phyloP scores from a whole-genome alignment of 305 asterid species.

The Caryopteris hybrid region DNA sequence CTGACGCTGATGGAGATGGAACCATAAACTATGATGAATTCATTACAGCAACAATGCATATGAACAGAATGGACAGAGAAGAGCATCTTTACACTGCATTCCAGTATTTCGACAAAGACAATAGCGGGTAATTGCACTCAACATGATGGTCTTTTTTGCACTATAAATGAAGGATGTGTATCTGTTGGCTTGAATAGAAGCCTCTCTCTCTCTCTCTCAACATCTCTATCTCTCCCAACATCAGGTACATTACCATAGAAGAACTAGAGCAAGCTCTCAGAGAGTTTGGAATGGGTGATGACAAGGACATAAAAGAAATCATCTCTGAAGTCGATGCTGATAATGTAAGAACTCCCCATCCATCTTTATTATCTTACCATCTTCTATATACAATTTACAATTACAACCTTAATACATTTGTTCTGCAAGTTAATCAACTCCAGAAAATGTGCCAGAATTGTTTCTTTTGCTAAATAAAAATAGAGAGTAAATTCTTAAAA shows the following conservation, averaged over 20 bases:
- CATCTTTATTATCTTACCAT: too few species aligned
- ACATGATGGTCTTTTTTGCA: too few species aligned
- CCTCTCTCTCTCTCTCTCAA: too few species aligned
- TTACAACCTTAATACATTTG: too few species aligned
- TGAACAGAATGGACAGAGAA: conserved; percentile 98
- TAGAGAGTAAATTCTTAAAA: too few species aligned
- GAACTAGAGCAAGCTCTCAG: conserved; percentile 94
- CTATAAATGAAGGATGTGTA: too few species aligned
- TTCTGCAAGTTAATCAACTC: too few species aligned
- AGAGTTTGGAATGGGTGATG: conserved; percentile 86
- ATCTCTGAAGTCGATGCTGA: conserved; percentile 80
- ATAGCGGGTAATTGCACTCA: conserved; percentile 61
- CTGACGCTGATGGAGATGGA: conserved; percentile 98
- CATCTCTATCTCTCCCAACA: conserved; percentile 11
- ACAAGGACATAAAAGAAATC: conserved; percentile 73
- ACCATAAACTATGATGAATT: conserved; percentile 95
- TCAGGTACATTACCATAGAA: conserved; percentile 79
- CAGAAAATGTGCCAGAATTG: not conserved
- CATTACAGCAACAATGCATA: conserved; percentile 97
- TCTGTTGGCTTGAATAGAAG: too few species aligned
- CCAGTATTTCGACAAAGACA: conserved; percentile 95
- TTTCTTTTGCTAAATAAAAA: conserved; percentile 5
- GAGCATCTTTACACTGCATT: conserved; percentile 98
- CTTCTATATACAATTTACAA: too few species aligned
- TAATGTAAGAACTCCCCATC: conserved; percentile 47